phyloP scores from a whole-genome alignment of 257 asterid species.

The Fraxinus anomala region DNA sequence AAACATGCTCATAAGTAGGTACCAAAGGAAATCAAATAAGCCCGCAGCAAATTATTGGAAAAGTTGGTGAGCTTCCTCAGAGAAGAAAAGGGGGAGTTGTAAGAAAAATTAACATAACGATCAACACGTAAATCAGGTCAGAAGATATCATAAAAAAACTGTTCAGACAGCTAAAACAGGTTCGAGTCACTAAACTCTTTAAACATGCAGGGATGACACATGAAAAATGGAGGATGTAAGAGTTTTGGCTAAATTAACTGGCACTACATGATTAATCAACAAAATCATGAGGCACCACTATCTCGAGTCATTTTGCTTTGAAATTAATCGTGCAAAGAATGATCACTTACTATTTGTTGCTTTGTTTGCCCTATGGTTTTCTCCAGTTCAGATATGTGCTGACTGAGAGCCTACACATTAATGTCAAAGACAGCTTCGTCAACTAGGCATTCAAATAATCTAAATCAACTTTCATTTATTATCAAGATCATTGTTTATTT shows the following conservation, averaged over 20 bases:
- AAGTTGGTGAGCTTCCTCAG: constrained; percentile 19
- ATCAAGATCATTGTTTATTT: constrained; percentile 10
- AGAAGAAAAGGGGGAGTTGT: not conserved
- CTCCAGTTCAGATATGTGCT: constrained; percentile 92
- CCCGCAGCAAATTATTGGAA: constrained; percentile 1
- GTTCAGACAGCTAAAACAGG: constrained; percentile 5
- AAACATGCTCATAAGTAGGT: not conserved
- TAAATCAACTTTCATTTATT: not conserved
- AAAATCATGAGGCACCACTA: not conserved
- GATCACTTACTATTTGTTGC: constrained; percentile 66
- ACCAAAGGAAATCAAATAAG: not conserved
- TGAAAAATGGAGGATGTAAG: too few relatives aligned
- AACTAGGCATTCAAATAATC: not conserved
- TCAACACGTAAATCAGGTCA: not conserved
- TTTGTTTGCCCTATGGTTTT: constrained; percentile 66
- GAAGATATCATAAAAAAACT: not conserved
- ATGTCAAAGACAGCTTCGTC: constrained; percentile 19
- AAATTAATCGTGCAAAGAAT: constrained; percentile 16
- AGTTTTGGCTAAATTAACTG: not conserved
- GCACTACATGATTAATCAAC: not conserved
- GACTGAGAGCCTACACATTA: constrained; percentile 79
- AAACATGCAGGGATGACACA: constrained; percentile 1
- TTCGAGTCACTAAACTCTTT: not conserved
- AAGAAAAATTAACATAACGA: not conserved
- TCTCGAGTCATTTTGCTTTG: not conserved